Base-by-base conservation (phyloP, 2,329 filamentous ascomycete genomes). In the Aspergillus sergii region DNA sequence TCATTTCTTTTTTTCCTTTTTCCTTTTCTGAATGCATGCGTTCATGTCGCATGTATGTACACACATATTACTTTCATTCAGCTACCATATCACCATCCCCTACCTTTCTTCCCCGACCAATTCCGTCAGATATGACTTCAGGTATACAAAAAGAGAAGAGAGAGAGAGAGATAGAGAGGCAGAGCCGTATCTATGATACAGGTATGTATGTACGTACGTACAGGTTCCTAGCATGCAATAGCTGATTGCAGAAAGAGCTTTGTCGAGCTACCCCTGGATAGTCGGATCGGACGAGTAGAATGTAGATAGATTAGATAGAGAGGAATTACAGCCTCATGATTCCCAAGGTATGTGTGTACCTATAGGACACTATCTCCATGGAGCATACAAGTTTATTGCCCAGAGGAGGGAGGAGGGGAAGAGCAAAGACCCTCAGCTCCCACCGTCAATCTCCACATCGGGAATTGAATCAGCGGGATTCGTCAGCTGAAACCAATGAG, bases 381-480 rank as follows among this genome's bases (percentile, higher is more conserved):
- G 43, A 11, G 11, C n/a, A n/a, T 41, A n/a, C 16, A 41, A 41
- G 16, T 41, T 41, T 16, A 41, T 41, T 41, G 16, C n/a, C 39
- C n/a, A 48, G 23, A 48, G 16, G 21, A 36, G 34, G 34, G 45
- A 23, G 21, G 45, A 3, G 6, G 21, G 9, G 26, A 48, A 28
- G 34, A 12, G 34, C 34, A 14, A 16, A 50, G 46, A 19, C 46
- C 46, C 26, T 50, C 10, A 11, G 32, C 11, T 32, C 46, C 46
- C 26, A 41, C 39, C 16, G 36, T 41, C 46, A 30, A 50, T 30
- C 50, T 54, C 50, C 50, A 54, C 19, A n/a, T 36, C 50, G 30
- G 50, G 50, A 36, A 54, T 54, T 54, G 50, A 54, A 12, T 54
- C 50, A 30, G 30, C 30, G 50, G 50, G 50, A 54, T 36, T 54